Base-by-base conservation (phyloP, 2,329 filamentous ascomycete genomes). In the Lecanosticta acicola region DNA sequence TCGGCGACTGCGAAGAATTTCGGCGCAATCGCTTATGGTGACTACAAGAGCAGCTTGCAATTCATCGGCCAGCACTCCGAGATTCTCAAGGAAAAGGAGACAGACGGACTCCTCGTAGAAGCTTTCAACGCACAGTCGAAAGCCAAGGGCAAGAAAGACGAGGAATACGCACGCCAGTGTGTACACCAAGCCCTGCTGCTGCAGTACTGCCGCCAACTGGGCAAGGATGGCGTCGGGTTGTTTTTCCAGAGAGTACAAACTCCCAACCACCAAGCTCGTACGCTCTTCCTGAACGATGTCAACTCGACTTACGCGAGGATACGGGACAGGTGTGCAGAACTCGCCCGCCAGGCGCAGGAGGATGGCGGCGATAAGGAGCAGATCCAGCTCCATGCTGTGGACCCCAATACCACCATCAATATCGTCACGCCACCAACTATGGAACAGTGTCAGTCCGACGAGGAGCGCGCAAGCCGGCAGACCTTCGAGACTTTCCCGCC, bases 181-280 rank as follows among this genome's bases (percentile, higher is more conserved):
- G 89, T 98, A 17, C 93, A 98, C 68, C 90, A 97, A 66, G 91
- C 85, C 2, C 75, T 97, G 13, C 75, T 98, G 10, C 72, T 98
- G 33, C 93, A 98, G 67, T 98, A 98, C 72, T 98, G 93, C 70
- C 81, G 91, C 8, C 84, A 88, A 34, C 76, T 98, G 4, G 90
- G 91, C 50, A 81, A 80, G 54, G 88, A 97, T 59, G 91, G 91
- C 17, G 89, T 96, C 7, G 79, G 81, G 4, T 71, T 97, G 21
- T 98, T 98, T 75, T 98, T 98, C 78, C 94, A 93, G 71, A 85
- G 91, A 47, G 90, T 98, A 66, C 93, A 86, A 17, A 94, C 86
- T 3, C 81, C 81, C 58, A 87, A 84, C 24, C 91, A 98, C 68
- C 85, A 95, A 69, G 94, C 93, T 4, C 83, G 86, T 60, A 88